Evolutionary conservation across 2,329 filamentous ascomycete species (phyloP).

Genomic region (Neofusicoccum cordaticola): DNA sequence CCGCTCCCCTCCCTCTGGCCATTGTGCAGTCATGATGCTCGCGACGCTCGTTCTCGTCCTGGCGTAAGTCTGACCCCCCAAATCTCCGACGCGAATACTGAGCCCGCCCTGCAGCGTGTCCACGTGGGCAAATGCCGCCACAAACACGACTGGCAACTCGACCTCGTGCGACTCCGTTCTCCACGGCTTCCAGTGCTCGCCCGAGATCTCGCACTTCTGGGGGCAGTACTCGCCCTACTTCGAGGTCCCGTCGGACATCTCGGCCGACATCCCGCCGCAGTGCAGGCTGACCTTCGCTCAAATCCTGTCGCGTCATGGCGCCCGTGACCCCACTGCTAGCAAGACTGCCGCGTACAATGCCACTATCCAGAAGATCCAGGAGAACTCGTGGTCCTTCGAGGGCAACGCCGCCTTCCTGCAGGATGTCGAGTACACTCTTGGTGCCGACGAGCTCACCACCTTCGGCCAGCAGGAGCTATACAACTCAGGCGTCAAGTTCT

Average conservation of each 20-base stretch:
- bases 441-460: slow-evolving; percentile 64
- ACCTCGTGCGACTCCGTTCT: slow-evolving; percentile 53
- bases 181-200: slow-evolving; percentile 62
- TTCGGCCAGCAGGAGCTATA: slow-evolving; percentile 70
- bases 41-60: slow-evolving; percentile 1
- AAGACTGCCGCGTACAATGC: slow-evolving; percentile 65
- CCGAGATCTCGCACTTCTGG: slow-evolving; percentile 66
- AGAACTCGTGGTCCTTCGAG: slow-evolving; percentile 51
- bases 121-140: slow-evolving; percentile 1
- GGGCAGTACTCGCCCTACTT: slow-evolving; percentile 89
- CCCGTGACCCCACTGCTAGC: slow-evolving; percentile 70
- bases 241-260: slow-evolving; percentile 66
- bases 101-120: background rate
- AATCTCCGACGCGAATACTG: background rate
- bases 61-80: background rate
- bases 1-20: background rate
- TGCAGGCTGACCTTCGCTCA: slow-evolving; percentile 79
- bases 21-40: slow-evolving; percentile 2
- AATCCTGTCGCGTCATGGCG: slow-evolving; percentile 79
- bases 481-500: slow-evolving; percentile 74
- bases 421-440: slow-evolving; percentile 68
- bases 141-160: slow-evolving; percentile 12
- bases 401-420: slow-evolving; percentile 67
- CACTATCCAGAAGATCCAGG: slow-evolving; percentile 65
- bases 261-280: slow-evolving; percentile 57